Percentiles rank a stretch among this genome's conserved stretches.
Evolutionary conservation across 495 filamentous ascomycete genomes (phyloP).

Genomic region (Talaromyces adpressus): DNA sequence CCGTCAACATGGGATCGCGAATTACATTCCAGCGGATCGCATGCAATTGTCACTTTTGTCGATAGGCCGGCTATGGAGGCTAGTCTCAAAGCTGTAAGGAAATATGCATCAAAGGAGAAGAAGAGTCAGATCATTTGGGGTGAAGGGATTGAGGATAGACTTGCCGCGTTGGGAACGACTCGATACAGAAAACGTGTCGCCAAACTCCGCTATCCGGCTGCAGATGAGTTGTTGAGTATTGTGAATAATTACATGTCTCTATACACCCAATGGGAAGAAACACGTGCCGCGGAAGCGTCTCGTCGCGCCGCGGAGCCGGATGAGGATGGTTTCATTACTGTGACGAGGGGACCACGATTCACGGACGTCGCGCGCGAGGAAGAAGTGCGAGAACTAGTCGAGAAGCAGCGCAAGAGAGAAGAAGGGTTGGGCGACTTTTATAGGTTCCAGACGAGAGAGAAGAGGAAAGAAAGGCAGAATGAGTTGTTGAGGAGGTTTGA

Average conservation of each 20-base stretch:
- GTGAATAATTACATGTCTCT: constrained; percentile 77
- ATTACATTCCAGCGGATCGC: constrained; percentile 63
- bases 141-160: constrained; percentile 44
- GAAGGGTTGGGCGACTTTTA: constrained; percentile 76
- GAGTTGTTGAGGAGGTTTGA: constrained; percentile 52
- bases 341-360: constrained; percentile 64
- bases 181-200: constrained; percentile 61
- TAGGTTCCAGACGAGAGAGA: constrained; percentile 86
- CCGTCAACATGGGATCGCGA: constrained; percentile 71
- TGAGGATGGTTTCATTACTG: constrained; percentile 92
- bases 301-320: constrained; percentile 69
- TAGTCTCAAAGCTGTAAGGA: constrained; percentile 65
- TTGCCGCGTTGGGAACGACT: constrained; percentile 50
- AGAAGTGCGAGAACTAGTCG: constrained; percentile 63
- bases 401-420: constrained; percentile 66
- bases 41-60: constrained; percentile 74
- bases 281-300: constrained; percentile 54
- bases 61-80: constrained; percentile 67
- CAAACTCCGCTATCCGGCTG: constrained; percentile 59
- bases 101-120: constrained; percentile 36
- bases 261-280: constrained; percentile 61
- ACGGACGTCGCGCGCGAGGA: constrained; percentile 68
- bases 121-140: constrained; percentile 49
- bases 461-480: constrained; percentile 72
- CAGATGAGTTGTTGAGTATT: constrained; percentile 52